Evolutionary conservation across 139 green algal species (phyloP), one percentile per base, ranked within the genome.

Genomic region (Trebouxia sp.): DNA sequence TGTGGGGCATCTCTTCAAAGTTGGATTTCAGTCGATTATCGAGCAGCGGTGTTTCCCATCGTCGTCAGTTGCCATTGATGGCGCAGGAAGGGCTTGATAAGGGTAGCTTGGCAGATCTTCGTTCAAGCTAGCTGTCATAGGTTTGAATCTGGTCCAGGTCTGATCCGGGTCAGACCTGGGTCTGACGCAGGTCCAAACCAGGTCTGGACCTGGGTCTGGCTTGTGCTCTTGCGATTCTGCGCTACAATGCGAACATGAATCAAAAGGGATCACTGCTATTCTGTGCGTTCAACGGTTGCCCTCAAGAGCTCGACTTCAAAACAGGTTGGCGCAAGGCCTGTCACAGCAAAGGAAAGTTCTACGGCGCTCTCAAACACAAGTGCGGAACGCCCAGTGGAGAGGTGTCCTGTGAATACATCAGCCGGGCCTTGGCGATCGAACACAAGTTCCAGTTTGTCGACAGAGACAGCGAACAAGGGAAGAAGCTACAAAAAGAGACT

Each of bases 341-440:
- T 67, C 56, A 67, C 56, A 67, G 56, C 56, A 67, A 67, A 67
- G 56, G 56, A 38, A 67, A 67, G 56, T 67, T 67, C 56, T 67
- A 67, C 56, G 56, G 56, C 56, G 56, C 56, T 67, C 56, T 65
- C 17, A 65, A 65, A 65, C 53, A 65, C 53, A 65, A 65, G 2
- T 65, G 53, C 53, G 53, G 53, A 67, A 67, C 28, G 24, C n/a
- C 56, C 56, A 67, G 3, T 39, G 56, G 28, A 67, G 56, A 67
- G 56, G 56, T 67, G 53, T 65, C 53, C 53, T 65, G 53, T 65
- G 11, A 5, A 65, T 37, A 65, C 53, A 30, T 65, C 53, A 65
- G 53, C 53, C 30, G 22, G 53, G 7, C 17, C 53, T 30, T 65
- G 53, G 53, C 53, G 11, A 65, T 30, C 53, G 53, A 65, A 65